A percentile compares a stretch with the other conserved stretches of the same genome.
Evolutionary conservation across 768 basidiomycete genomes (phyloP).

Genomic region (Cubamyces sp.): DNA sequence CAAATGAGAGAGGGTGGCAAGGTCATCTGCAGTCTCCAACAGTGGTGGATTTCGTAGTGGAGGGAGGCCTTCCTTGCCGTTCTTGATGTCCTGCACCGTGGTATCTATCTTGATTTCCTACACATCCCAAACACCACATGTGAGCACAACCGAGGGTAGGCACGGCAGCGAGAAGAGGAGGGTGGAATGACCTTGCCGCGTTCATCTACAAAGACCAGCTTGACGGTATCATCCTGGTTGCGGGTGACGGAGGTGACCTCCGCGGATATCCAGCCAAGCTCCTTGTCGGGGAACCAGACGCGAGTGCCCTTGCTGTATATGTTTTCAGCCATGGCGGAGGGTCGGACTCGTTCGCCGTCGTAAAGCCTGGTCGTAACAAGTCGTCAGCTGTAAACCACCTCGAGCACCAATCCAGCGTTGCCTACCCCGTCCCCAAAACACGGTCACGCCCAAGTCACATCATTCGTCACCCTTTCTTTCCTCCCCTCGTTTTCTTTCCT

Average conservation of each 20-base stretch:
- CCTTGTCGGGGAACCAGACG: slow-evolving; percentile 94
- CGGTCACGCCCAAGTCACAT: slow-evolving; percentile 6
- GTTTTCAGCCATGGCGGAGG: slow-evolving; percentile 76
- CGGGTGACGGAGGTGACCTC: slow-evolving; percentile 73
- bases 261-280: slow-evolving; percentile 92
- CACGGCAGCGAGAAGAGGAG: slow-evolving; percentile 12
- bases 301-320: slow-evolving; percentile 89
- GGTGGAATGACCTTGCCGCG: slow-evolving; percentile 74
- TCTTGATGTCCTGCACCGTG: slow-evolving; percentile 77
- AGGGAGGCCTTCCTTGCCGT: slow-evolving; percentile 79
- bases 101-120: slow-evolving; percentile 84
- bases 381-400: slow-evolving; percentile 13
- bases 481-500: not conserved
- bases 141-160: not conserved
- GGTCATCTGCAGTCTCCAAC: slow-evolving; percentile 95
- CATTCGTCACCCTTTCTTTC: not conserved
- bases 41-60: slow-evolving; percentile 96
- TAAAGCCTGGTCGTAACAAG: slow-evolving; percentile 25
- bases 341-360: slow-evolving; percentile 5
- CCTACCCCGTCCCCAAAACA: not conserved
- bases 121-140: not conserved
- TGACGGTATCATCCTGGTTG: slow-evolving; percentile 73
- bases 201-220: slow-evolving; percentile 86
- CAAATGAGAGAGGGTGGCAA: slow-evolving; percentile 96
- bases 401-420: not conserved